Conservation (phyloP, 495 filamentous ascomycete genomes). For the Podospora bellae-mahoneyi region DNA sequence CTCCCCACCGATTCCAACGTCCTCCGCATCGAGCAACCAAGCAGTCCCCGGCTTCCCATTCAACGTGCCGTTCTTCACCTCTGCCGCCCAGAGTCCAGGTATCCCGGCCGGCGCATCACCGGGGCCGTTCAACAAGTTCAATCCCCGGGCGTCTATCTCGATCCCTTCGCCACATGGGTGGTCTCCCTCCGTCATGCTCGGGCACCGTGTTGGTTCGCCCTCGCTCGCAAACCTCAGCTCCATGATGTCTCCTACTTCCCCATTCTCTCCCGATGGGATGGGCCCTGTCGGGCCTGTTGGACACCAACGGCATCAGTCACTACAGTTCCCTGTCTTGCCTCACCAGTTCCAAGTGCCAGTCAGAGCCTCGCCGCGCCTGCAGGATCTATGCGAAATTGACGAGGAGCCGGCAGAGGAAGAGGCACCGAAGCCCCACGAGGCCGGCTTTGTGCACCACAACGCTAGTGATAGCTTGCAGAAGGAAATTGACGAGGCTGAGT, state of each 20-base stretch:
- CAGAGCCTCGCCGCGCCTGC: constrained; percentile 54
- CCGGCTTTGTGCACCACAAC: constrained; percentile 41
- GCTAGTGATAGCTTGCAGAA: constrained; percentile 64
- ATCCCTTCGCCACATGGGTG: constrained; percentile 49
- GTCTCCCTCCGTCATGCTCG: constrained; percentile 54
- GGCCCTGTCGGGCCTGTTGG: constrained; percentile 33
- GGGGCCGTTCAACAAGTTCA: constrained; percentile 55
- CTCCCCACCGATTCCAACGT: constrained; percentile 68
- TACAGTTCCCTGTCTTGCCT: constrained; percentile 54
- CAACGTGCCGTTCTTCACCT: constrained; percentile 52
- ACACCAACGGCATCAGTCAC: constrained; percentile 57
- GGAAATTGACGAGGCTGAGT: constrained; percentile 82
- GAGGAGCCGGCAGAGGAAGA: constrained; percentile 44
- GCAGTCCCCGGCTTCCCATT: constrained; percentile 58
- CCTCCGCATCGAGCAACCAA: constrained; percentile 61
- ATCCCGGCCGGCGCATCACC: constrained; percentile 52
- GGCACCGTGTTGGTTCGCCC: constrained; percentile 56
- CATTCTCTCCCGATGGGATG: constrained; percentile 50
- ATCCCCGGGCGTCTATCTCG: constrained; percentile 54
- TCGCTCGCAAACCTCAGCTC: constrained; percentile 48
- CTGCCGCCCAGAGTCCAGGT: constrained; percentile 55
- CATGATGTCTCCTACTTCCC: constrained; percentile 51
- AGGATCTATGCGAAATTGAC: constrained; percentile 52
- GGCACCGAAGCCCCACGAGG: constrained; percentile 48
- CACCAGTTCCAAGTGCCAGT: constrained; percentile 53